Evolutionary conservation across 2,329 filamentous ascomycete genomes (phyloP), one percentile per base, ranked within the genome.

Genomic region (Sporothrix pseudoabietina): DNA sequence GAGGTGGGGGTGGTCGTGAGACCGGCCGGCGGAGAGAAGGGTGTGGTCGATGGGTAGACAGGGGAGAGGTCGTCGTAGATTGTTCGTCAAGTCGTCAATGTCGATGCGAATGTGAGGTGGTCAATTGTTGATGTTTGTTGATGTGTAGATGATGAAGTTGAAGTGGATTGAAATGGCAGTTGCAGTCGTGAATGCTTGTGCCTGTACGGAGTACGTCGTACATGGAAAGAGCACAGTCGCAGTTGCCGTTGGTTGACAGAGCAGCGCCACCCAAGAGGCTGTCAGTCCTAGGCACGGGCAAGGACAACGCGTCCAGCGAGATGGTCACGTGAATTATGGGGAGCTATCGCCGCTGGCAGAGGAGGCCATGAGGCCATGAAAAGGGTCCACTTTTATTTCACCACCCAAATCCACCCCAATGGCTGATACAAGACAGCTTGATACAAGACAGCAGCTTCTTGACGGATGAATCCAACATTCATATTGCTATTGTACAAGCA

Each of bases 241-340:
- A 39, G 26, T 54, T 69, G 65, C 22, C 16, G 10, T 69, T 55
- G 44, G 66, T 54, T 55, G 66, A 41, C 49, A 26, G 49, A 52
- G 68, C 68, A 70, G 52, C 52, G 66, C 47, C 68, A 69, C 66
- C 49, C 47, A 41, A 39, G 32, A 57, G 32, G 12, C 9, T 12
- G 12, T 10, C 32, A 22, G 30, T 66, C 57, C 71, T 59, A 73
- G 66, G 72, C 72, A 73, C 52, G 39, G 55, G 52, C 30, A 47
- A 16, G 26, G 57, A 49, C 72, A 73, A 73, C 72, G 72, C 72
- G 72, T 73, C 44, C 54, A 35, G 39, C 22, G 19, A 14, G 55
- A 32, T 9, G 16, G 41, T 73, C 71, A 73, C 71, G 71, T 73
- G 71, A 69, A 39, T 35, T 69, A 8, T 69, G 65, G 65, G 30